Evolutionary conservation across 495 filamentous ascomycete species (phyloP), one percentile per base, ranked within the genome.

Genomic region (Symbiotaphrina buchneri): DNA sequence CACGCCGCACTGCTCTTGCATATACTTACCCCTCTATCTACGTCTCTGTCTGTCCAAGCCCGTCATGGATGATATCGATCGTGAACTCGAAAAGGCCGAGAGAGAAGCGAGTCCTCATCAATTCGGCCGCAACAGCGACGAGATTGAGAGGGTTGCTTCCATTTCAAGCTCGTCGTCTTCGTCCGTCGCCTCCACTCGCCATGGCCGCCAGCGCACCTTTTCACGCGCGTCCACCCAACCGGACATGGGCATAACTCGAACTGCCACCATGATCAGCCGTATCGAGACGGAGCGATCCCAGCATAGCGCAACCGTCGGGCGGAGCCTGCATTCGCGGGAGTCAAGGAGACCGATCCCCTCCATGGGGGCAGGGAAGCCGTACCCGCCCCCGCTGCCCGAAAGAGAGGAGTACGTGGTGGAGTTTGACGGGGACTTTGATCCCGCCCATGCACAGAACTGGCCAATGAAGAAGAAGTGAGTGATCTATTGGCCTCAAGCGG

Each of bases 361-460:
- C 6, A 65, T 68, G 39, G 79, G 80, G 7, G 73, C 60, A 33
- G 79, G 79, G 1, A 87, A 83, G 47, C 62, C 73, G 7, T 83
- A 71, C 49, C 82, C 80, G 6, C 78, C 75, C 3, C 56, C 49
- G 0, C 46, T 90, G 24, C 77, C 77, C 4, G 65, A 65, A 15
- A 59, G 62, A 40, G 82, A 87, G 41, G 69, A 74, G 35, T 91
- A 87, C 54, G 78, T 90, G 1, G 82, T 92, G 11, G 82, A 85
- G 40, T 91, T 90, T 39, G 66, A 72, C 30, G 77, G 80, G 0
- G 68, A 64, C 1, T 61, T 79, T 39, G 81, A 92, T 47, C 79
- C 78, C 6, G 41, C 74, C 26, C 74, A 91, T 48, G 73, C 80
- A 0, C 72, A 76, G 49, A 91, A 91, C 48, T 92, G 82, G 82